A percentile compares a stretch with the other conserved stretches of the same genome.
These are phyloP conservation scores for Populus tomentosa DNA, from an alignment of 441 rosid species.

Conservation along the genomic window DNA sequence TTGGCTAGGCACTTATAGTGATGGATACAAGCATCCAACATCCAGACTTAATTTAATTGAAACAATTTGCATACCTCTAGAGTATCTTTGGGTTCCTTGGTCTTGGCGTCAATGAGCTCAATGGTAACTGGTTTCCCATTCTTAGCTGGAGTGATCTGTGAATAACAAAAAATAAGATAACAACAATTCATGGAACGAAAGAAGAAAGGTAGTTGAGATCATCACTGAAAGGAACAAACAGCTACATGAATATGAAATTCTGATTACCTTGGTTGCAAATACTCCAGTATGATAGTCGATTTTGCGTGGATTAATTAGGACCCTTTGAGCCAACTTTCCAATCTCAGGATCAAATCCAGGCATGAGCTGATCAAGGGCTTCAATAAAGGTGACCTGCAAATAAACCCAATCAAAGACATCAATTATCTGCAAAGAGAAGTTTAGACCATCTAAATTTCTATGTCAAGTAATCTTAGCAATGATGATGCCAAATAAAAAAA, in stretches of 20 bases:
- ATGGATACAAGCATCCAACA: not conserved
- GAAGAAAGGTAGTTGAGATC: not conserved
- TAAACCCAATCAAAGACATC: constrained; percentile 3
- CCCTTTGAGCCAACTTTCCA: constrained; percentile 92
- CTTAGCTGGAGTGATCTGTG: constrained; percentile 84
- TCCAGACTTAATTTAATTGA: not conserved
- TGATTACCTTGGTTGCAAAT: constrained; percentile 78
- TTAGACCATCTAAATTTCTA: not conserved
- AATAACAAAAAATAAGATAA: constrained; percentile 16
- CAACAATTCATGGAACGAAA: not conserved
- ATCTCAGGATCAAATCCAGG: constrained; percentile 99
- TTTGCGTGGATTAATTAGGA: constrained; percentile 86
- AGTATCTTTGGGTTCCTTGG: constrained; percentile 79
- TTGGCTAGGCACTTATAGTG: not conserved
- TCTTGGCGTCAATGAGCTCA: constrained; percentile 97
- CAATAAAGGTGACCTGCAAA: constrained; percentile 86
- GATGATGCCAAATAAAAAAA: not conserved
- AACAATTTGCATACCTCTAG: constrained; percentile 57
- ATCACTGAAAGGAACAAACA: not conserved
- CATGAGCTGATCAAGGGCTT: constrained; percentile 97
- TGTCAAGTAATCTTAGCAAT: not conserved
- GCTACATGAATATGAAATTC: not conserved
- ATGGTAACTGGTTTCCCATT: constrained; percentile 92
- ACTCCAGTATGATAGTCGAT: constrained; percentile 94
- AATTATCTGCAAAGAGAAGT: not conserved